Evolutionary conservation across 2,329 filamentous ascomycete species (phyloP).

Genomic region (Blastomyces percursus): DNA sequence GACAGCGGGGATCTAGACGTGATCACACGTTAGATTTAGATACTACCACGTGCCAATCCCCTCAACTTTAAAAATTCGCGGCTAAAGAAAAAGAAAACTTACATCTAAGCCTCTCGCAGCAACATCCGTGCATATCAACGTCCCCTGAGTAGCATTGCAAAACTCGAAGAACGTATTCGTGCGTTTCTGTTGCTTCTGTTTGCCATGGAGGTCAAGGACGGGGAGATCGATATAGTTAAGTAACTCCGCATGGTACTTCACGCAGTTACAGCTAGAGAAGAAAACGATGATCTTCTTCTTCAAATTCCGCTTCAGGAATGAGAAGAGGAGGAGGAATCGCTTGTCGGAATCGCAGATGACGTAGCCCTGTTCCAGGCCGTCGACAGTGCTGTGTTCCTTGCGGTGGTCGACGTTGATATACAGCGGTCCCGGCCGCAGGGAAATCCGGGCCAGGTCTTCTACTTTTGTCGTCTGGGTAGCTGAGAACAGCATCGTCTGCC

Average conservation of each 20-base stretch:
- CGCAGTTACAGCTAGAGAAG: conserved; percentile 82
- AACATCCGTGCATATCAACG: conserved; percentile 91
- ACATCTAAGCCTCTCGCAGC: conserved; percentile 86
- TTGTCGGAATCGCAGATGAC: conserved; percentile 88
- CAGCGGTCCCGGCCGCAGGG: conserved; percentile 75
- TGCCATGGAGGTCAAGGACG: conserved; percentile 76
- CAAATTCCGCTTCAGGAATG: conserved; percentile 80
- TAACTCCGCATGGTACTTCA: conserved; percentile 91
- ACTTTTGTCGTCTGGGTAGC: conserved; percentile 98
- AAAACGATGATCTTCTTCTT: conserved; percentile 99
- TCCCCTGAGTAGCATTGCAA: conserved; percentile 71
- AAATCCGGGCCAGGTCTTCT: conserved; percentile 90
- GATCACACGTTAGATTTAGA: neutral
- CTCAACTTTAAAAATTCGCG: neutral
- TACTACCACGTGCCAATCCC: neutral
- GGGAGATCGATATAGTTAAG: conserved; percentile 96
- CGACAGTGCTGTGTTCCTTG: conserved; percentile 83
- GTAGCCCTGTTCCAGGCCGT: conserved; percentile 90
- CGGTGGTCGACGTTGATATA: conserved; percentile 95
- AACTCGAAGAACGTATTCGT: conserved; percentile 99
- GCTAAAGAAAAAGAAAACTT: conserved; percentile 23
- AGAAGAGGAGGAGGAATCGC: conserved; percentile 86
- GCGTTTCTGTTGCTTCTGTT: conserved; percentile 98
- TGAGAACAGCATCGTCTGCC: conserved; percentile 97
- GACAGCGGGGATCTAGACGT: conserved; percentile 67